phyloP scores from a whole-genome alignment of 495 filamentous ascomycete genomes.

The Lasiosphaeris hirsuta region DNA sequence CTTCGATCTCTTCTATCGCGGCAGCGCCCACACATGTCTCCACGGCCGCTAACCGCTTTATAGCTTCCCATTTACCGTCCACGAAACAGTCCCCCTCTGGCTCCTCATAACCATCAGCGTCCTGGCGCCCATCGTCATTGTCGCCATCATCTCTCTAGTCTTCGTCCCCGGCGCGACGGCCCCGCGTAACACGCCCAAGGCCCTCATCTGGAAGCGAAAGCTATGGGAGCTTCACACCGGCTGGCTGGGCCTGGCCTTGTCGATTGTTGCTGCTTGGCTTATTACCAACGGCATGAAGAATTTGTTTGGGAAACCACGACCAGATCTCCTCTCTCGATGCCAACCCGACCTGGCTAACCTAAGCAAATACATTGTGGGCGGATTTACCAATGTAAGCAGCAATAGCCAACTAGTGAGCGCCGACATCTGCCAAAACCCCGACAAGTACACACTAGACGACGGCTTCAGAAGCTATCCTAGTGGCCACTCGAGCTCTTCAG shows the following conservation, averaged over 20 bases:
- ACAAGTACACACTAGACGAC: conserved; percentile 67
- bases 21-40: too few species aligned
- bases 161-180: conserved; percentile 63
- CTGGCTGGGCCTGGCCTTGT: conserved; percentile 67
- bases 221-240: conserved; percentile 85
- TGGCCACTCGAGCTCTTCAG: conserved; percentile 60
- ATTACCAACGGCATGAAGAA: conserved; percentile 84
- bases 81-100: conserved; percentile 67
- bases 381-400: conserved; percentile 28
- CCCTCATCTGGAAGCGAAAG: conserved; percentile 65
- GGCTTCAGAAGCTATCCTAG: conserved; percentile 85
- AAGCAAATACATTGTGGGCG: conserved; percentile 41
- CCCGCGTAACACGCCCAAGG: conserved; percentile 61
- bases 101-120: conserved; percentile 55
- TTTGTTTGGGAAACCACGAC: conserved; percentile 78
- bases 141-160: conserved; percentile 67
- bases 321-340: conserved; percentile 74
- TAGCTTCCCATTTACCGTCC: conserved; percentile 67
- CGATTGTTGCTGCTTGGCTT: conserved; percentile 64
- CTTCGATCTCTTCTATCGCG: too few species aligned
- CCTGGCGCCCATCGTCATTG: conserved; percentile 58
- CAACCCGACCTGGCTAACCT: conserved; percentile 51
- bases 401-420: conserved; percentile 58
- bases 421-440: conserved; percentile 65
- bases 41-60: conserved; percentile 37